Evolutionary conservation across 2,329 filamentous ascomycete species (phyloP).

Genomic region (Ceratocystis smalleyi): DNA sequence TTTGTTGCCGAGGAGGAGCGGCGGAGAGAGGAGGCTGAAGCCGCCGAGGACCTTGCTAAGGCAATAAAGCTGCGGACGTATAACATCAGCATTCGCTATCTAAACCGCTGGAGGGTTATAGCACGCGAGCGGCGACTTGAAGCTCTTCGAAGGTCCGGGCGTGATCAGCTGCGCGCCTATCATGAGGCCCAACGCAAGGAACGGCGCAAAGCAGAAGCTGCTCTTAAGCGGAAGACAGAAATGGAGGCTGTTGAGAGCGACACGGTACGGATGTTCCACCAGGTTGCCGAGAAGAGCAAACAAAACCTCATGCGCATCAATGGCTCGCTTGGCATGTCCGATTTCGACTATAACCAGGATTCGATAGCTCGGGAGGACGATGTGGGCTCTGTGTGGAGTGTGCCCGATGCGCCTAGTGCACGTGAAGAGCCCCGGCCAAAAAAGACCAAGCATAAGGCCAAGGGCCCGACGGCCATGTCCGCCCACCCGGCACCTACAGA

Average conservation of each 20-base stretch:
- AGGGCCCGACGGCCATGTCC: constrained; percentile 8
- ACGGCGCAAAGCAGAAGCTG: constrained; percentile 24
- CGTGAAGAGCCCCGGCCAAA: neutral
- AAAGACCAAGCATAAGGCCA: constrained; percentile 8
- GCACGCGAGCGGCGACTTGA: constrained; percentile 34
- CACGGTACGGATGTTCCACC: constrained; percentile 14
- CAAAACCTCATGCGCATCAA: constrained; percentile 24
- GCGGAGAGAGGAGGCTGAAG: constrained; percentile 32
- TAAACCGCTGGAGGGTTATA: constrained; percentile 39
- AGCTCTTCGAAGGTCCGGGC: constrained; percentile 35
- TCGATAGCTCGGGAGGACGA: constrained; percentile 24
- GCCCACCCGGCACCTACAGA: constrained; percentile 3
- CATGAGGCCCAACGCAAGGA: constrained; percentile 27
- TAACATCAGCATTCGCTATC: constrained; percentile 38
- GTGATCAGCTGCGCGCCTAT: constrained; percentile 35
- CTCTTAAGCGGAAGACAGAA: constrained; percentile 8
- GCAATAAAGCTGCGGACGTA: constrained; percentile 35
- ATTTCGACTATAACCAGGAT: neutral
- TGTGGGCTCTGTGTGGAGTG: constrained; percentile 14
- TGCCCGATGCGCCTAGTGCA: constrained; percentile 13
- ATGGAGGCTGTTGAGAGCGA: constrained; percentile 13
- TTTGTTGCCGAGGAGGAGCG: constrained; percentile 29
- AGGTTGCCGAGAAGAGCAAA: constrained; percentile 16
- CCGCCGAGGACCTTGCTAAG: constrained; percentile 31
- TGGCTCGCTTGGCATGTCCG: constrained; percentile 23